Evolutionary conservation across 495 filamentous ascomycete species (phyloP), one percentile per base, ranked within the genome.

Genomic region (Penicillium parvum): DNA sequence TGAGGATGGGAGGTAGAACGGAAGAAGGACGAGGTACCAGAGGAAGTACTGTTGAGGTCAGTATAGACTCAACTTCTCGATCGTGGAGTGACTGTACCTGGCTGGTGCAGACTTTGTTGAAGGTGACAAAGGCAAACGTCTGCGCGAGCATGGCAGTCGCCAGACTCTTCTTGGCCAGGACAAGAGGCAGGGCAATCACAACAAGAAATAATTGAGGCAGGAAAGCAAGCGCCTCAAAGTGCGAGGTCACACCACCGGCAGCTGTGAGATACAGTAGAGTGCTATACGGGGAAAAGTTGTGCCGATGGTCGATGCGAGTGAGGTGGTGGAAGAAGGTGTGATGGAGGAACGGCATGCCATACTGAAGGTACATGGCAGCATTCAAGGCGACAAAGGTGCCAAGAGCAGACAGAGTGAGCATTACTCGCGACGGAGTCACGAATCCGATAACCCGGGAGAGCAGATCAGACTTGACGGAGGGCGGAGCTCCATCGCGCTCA

Each of bases 221-320:
- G 53, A 97, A 98, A 3, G 92, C 90, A 12, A 92, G 60, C 0
- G 83, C 83, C 52, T 95, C 88, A 44, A 92, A 79, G 2, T 69
- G 72, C 1, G 77, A 53, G 3, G 56, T 32, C 2, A 64, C 65
- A 1, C 60, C 61, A 1, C 71, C 65, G 0, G 85, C 76, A 0
- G 91, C 87, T 32, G 83, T 77, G 23, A 95, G 77, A 60, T 98
- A 94, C 1, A 98, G 79, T 15, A 95, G 75, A 0, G 80, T 90
- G 66, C 95, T 95, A 70, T 97, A 98, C 1, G 89, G 88, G 12
- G 87, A 94, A 71, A 98, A 98, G 64, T 98, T 98, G 65, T 98
- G 92, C 3, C 92, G 84, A 66, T 98, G 92, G 66, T 98, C 92
- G 63, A 94, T 83, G 32, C 92, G 87, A 2, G 84, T 90, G 27